Percentiles rank a stretch among this genome's conserved stretches.
These are phyloP conservation scores for Vitis rotundifolia DNA, from an alignment of 164 flowering plant species.

Conservation along the genomic window DNA sequence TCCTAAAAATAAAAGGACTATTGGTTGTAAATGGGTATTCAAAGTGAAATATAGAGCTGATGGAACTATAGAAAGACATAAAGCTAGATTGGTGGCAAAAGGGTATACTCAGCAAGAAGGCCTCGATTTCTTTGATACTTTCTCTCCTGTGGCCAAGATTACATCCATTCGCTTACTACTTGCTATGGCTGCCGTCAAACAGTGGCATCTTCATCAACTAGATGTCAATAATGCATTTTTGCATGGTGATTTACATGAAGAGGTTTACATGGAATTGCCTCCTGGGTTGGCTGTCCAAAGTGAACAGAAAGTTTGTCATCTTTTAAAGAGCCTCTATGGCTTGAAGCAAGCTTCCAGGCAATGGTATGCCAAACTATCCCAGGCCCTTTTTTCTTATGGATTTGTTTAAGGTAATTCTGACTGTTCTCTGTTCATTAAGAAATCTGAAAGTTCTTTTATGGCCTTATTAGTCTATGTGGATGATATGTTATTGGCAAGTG, in stretches of 20 bases:
- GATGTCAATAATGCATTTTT: slow-evolving; percentile 5
- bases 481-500: slow-evolving; percentile 3
- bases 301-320: neutral
- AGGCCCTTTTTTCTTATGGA: neutral
- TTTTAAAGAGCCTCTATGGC: slow-evolving; percentile 4
- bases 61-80: slow-evolving; percentile 1
- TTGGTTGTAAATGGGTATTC: slow-evolving; percentile 11
- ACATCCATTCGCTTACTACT: neutral
- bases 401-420: neutral
- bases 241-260: slow-evolving; percentile 5
- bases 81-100: slow-evolving; percentile 8
- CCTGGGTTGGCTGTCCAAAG: neutral
- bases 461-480: slow-evolving; percentile 5
- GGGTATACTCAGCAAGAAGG: slow-evolving; percentile 6
- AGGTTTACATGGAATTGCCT: slow-evolving; percentile 2
- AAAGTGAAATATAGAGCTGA: slow-evolving; percentile 3
- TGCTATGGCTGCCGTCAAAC: neutral
- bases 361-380: neutral
- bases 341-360: slow-evolving; percentile 1
- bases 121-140: slow-evolving; percentile 5
- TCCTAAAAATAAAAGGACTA: neutral
- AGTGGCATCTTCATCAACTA: neutral
- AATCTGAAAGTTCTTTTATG: neutral
- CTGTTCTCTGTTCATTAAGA: neutral
- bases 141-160: neutral